Evolutionary conservation across 371 early-diverging fungal species (phyloP).

Genomic region (Syncephalastrum racemosum): DNA sequence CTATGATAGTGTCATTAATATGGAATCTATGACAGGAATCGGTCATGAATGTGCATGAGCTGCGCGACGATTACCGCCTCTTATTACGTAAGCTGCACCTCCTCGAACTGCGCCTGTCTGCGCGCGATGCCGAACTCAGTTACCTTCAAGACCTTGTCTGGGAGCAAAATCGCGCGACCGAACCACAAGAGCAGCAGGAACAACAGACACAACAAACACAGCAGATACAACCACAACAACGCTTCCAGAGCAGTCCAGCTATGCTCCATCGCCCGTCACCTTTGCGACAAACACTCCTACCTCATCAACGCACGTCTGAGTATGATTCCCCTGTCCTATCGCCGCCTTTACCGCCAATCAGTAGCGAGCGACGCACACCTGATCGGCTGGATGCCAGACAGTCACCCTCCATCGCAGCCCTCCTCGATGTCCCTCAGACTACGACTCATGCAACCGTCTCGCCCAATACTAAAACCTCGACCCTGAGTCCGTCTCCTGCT

Average conservation of each 20-base stretch:
- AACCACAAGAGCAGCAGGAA: not conserved
- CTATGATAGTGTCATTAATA: not conserved
- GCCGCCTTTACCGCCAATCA: no score
- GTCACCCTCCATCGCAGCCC: conserved; percentile 41
- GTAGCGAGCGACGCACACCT: conserved; percentile 16
- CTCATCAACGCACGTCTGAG: conserved; percentile 3
- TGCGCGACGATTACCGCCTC: conserved; percentile 26
- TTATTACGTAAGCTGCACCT: conserved; percentile 33
- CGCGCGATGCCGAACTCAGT: conserved; percentile 42
- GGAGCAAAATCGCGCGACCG: not conserved
- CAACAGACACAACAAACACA: no score
- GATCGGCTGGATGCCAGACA: conserved; percentile 30
- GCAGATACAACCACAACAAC: conserved; percentile 9
- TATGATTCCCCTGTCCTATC: not conserved
- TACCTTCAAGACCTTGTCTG: conserved; percentile 29
- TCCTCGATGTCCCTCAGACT: conserved; percentile 17
- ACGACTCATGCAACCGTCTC: not conserved
- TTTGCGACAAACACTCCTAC: not conserved
- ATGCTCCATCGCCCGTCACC: not conserved
- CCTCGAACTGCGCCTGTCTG: conserved; percentile 32
- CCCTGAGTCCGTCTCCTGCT: conserved; percentile 3
- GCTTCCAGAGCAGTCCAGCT: conserved; percentile 1
- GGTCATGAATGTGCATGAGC: conserved; percentile 15
- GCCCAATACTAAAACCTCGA: not conserved
- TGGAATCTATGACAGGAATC: not conserved